Conservation (phyloP, 805 yeast genomes). For the Sugiyamaella floridensis region DNA sequence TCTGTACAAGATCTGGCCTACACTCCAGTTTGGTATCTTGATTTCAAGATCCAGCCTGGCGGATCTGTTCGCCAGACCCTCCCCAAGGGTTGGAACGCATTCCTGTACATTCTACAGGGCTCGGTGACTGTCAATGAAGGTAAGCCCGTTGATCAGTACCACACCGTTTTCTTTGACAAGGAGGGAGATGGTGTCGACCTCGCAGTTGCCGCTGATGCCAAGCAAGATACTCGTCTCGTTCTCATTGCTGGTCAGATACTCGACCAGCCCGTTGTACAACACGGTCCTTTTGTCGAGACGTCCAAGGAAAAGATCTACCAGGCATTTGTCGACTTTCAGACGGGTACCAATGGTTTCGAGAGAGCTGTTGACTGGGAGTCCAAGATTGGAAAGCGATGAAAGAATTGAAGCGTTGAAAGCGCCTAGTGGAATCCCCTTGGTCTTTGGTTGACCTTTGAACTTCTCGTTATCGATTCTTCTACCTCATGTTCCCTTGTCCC, state of each 20-base stretch:
- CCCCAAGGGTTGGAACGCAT: constrained; percentile 56
- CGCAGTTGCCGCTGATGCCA: constrained; percentile 38
- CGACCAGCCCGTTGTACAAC: constrained; percentile 72
- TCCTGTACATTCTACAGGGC: constrained; percentile 64
- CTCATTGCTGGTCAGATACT: constrained; percentile 70
- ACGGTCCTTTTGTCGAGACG: constrained; percentile 87
- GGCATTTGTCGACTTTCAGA: constrained; percentile 68
- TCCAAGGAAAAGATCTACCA: constrained; percentile 56
- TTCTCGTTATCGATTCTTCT: no score
- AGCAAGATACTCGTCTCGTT: constrained; percentile 51
- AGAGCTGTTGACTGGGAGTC: constrained; percentile 30
- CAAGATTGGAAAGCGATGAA: constrained; percentile 24
- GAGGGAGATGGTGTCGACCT: constrained; percentile 63
- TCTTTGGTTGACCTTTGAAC: no score
- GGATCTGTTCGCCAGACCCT: constrained; percentile 55
- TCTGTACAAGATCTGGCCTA: constrained; percentile 70
- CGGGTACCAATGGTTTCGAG: constrained; percentile 32
- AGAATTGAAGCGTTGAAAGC: background rate
- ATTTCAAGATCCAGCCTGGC: constrained; percentile 57
- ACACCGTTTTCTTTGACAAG: constrained; percentile 56
- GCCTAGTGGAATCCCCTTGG: no score
- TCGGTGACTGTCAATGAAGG: constrained; percentile 42
- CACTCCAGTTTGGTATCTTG: constrained; percentile 72
- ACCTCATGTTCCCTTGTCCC: no score
- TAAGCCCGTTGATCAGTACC: constrained; percentile 36